phyloP scores from a whole-genome alignment of 345 rosid species.

The Psidium friedrichsthalianum region DNA sequence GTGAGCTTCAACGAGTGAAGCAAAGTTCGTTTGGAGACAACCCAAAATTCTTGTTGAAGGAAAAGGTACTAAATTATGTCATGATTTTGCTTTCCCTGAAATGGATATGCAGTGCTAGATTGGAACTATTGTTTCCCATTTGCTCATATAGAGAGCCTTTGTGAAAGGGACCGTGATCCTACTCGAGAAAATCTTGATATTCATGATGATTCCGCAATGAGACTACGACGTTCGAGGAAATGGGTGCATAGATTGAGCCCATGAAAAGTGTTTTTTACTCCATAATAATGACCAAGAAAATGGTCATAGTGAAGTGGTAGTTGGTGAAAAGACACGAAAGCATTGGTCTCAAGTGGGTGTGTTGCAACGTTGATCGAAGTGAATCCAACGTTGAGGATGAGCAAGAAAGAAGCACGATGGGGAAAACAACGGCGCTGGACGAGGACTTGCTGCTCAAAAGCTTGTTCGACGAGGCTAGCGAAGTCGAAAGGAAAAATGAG shows the following conservation, averaged over 20 bases:
- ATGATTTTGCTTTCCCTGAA: not conserved
- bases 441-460: constrained; percentile 81
- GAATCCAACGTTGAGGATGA: too few species aligned
- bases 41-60: too few species aligned
- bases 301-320: not conserved
- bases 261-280: too few species aligned
- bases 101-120: not conserved
- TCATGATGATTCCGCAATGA: too few species aligned
- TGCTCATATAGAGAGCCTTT: not conserved
- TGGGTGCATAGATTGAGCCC: too few species aligned
- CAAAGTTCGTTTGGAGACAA: too few species aligned
- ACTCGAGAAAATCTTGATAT: not conserved
- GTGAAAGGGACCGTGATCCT: not conserved
- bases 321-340: not conserved
- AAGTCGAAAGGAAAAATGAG: constrained; percentile 94
- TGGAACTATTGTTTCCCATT: not conserved
- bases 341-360: too few species aligned
- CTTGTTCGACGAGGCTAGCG: constrained; percentile 92
- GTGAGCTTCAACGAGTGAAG: too few species aligned
- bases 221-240: too few species aligned
- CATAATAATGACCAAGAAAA: not conserved
- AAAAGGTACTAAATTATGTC: not conserved
- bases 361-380: too few species aligned
- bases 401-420: too few species aligned
- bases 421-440: constrained; percentile 8